Evolutionary conservation across 2,329 filamentous ascomycete species (phyloP).

Genomic region (Fusarium sp.): DNA sequence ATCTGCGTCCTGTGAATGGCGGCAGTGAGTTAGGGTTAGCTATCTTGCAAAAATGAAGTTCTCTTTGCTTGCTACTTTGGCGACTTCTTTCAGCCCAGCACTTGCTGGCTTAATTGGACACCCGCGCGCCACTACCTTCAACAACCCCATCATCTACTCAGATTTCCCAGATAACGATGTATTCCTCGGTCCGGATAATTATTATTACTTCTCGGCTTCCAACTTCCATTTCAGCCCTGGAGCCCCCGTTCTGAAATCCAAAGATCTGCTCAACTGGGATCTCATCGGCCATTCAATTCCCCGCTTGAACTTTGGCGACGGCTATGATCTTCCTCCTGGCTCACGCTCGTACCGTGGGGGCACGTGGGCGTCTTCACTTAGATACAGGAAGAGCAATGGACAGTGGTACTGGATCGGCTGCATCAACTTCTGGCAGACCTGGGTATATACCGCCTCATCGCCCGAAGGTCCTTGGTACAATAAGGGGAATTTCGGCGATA

Average conservation of each 20-base stretch:
- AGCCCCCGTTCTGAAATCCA: conserved; percentile 64
- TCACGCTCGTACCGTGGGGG: conserved; percentile 60
- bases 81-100: not conserved
- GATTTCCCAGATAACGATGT: conserved; percentile 66
- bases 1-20: accelerated
- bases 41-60: not conserved
- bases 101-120: not conserved
- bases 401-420: conserved; percentile 68
- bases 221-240: conserved; percentile 66
- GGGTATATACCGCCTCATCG: conserved; percentile 60
- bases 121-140: conserved; percentile 6
- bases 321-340: conserved; percentile 55
- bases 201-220: conserved; percentile 65
- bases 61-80: not conserved
- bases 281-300: conserved; percentile 57
- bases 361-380: conserved; percentile 64
- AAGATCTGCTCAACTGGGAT: conserved; percentile 64
- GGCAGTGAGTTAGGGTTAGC: accelerated
- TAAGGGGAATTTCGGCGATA: conserved; percentile 46
- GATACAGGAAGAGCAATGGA: conserved; percentile 59
- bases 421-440: conserved; percentile 59
- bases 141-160: conserved; percentile 64
- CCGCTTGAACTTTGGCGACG: conserved; percentile 54
- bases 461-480: conserved; percentile 56
- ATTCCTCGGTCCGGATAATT: conserved; percentile 58